Conservation (phyloP, 345 rosid genomes). For the Eucalyptus sp. region DNA sequence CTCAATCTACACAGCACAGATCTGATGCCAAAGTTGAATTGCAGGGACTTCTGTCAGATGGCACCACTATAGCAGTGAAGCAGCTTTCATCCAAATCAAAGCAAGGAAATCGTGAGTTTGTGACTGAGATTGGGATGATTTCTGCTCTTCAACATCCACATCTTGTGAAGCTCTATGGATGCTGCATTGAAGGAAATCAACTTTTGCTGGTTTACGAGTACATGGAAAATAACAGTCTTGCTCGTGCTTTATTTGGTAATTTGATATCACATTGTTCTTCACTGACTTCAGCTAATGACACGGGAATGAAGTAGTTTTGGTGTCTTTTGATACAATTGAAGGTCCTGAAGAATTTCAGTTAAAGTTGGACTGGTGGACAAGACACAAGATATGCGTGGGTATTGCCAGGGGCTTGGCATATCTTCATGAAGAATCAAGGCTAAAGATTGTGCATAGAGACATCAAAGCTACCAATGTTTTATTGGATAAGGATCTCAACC, state of each 20-base stretch:
- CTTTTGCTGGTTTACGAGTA: constrained; percentile 6
- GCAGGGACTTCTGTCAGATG: constrained; percentile 9
- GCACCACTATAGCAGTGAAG: constrained; percentile 25
- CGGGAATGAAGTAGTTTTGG: neutral
- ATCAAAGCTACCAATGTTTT: constrained; percentile 23
- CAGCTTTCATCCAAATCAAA: constrained; percentile 56
- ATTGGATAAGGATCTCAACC: constrained; percentile 10
- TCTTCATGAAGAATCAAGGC: constrained; percentile 24
- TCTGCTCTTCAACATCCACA: constrained; percentile 12
- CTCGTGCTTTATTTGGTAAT: constrained; percentile 8
- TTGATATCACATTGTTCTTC: neutral
- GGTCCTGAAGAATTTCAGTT: neutral
- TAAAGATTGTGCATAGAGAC: constrained; percentile 28
- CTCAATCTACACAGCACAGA: neutral
- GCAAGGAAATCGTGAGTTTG: constrained; percentile 32
- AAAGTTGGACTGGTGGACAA: constrained; percentile 7
- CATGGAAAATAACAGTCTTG: constrained; percentile 15
- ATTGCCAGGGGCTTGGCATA: constrained; percentile 20
- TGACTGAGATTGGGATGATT: constrained; percentile 11
- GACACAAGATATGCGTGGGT: constrained; percentile 14
- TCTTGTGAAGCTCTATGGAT: constrained; percentile 11
- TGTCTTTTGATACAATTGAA: neutral
- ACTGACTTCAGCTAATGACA: neutral
- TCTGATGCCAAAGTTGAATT: neutral
- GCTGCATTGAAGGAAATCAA: constrained; percentile 11